Base-by-base conservation (phyloP, 495 filamentous ascomycete species). In the Penicillium canescens region DNA sequence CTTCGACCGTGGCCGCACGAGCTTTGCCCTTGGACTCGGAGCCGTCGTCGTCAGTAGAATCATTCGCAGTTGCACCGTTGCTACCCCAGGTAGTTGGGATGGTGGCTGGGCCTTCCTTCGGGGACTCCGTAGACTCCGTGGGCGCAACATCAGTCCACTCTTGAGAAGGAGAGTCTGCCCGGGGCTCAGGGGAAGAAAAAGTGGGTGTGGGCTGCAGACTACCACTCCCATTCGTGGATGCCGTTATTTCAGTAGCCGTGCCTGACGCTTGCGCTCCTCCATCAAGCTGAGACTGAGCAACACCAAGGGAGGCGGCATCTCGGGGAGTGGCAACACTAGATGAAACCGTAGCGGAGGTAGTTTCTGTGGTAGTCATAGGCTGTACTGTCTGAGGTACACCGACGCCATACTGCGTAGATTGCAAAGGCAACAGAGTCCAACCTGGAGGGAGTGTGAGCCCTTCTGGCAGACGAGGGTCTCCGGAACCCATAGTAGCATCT, bases 391-490 rank as follows among this genome's bases (percentile, higher is more conserved):
- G 48, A 9, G 46, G 13, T 13, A 42, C 50, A 38, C 28, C 60
- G 4, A 46, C 18, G 6, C 57, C 46, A 12, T 42, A 55, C 10
- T 54, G 75, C 14, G 82, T 49, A 13, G 86, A 75, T 36, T 87
- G 79, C 10, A 91, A 75, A 46, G 88, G 88, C 31, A 88, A 70
- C 24, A 95, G 65, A 20, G 82, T 85, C 90, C 90, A 95, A 6
- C 90, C 90, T 37, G 80, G 75, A 2, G 90, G 90, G 26, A 95
- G 81, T 11, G 71, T 80, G 12, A 93, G 74, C 8, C 90, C 89
- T 36, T 85, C 81, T 3, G 90, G 90, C 16, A 93, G 73, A 38
- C 87, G 82, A 20, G 82, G 64, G 62, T 89, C 86, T 16, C 86
- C 88, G 12, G 87, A 69, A 20, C 78, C 75, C 50, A 91, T 69